Percentiles rank a stretch among this genome's conserved stretches.
Conservation (phyloP, 2,329 filamentous ascomycete species). For the Aspergillus costaricaensis region DNA sequence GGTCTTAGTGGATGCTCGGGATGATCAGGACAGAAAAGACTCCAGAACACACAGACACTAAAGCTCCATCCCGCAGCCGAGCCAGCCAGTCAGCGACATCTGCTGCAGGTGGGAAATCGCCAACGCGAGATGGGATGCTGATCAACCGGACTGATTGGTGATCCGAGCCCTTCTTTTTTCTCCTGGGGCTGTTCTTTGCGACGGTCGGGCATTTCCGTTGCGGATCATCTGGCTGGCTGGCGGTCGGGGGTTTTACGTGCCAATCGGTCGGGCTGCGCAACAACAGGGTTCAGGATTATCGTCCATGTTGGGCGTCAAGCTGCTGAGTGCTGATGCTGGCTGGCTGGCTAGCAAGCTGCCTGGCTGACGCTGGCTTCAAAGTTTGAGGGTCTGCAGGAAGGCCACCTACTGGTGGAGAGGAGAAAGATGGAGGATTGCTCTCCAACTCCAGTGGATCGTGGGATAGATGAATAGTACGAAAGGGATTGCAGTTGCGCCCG, state of each 20-base stretch:
- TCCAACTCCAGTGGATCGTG: no score
- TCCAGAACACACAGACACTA: not conserved
- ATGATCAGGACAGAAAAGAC: not conserved
- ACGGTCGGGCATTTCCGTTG: slow-evolving; percentile 36
- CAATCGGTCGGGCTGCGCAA: slow-evolving; percentile 25
- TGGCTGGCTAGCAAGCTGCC: not conserved
- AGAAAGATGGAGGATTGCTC: no score
- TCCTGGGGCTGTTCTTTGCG: slow-evolving; percentile 7
- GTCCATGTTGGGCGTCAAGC: slow-evolving; percentile 28
- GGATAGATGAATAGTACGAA: not conserved
- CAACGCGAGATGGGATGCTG: slow-evolving; percentile 14
- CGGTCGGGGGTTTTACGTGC: slow-evolving; percentile 33
- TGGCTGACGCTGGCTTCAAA: no score
- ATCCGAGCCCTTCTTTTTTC: slow-evolving; percentile 15
- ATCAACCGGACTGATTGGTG: slow-evolving; percentile 18
- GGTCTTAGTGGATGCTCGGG: not conserved
- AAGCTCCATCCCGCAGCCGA: not conserved
- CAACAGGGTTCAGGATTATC: slow-evolving; percentile 9
- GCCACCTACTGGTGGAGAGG: not conserved
- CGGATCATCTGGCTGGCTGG: slow-evolving; percentile 30
- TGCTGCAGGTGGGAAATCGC: slow-evolving; percentile 17
- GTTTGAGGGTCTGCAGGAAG: slow-evolving; percentile 1
- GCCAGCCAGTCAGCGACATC: slow-evolving; percentile 7
- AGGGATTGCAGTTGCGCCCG: not conserved
- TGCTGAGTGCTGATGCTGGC: not conserved